Percentiles rank a stretch among this genome's conserved stretches.
phyloP scores from a whole-genome alignment of 2,329 filamentous ascomycete species.

The Phialophora chinensis region DNA sequence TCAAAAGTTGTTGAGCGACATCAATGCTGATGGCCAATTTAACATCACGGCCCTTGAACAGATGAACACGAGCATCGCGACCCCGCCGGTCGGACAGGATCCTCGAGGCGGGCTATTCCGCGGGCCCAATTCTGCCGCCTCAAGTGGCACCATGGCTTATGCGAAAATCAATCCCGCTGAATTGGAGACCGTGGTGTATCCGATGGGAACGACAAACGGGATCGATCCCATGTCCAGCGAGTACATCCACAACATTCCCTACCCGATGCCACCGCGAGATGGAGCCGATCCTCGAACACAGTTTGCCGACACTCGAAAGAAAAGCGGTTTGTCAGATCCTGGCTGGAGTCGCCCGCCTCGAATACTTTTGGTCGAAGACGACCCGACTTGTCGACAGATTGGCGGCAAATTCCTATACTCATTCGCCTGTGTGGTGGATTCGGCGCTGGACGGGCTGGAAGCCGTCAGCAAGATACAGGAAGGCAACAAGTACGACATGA shows the following conservation, averaged over 20 bases:
- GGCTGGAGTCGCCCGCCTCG: slow-evolving; percentile 73
- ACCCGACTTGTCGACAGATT: slow-evolving; percentile 69
- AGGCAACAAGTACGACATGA: slow-evolving; percentile 69
- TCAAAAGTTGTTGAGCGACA: slow-evolving; percentile 68
- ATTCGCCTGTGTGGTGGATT: slow-evolving; percentile 68
- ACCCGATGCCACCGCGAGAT: slow-evolving; percentile 65
- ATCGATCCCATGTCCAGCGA: slow-evolving; percentile 95
- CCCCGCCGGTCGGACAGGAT: slow-evolving; percentile 24
- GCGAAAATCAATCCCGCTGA: slow-evolving; percentile 59
- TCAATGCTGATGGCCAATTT: slow-evolving; percentile 68
- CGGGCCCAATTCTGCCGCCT: slow-evolving; percentile 52
- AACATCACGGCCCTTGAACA: slow-evolving; percentile 69
- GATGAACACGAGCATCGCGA: slow-evolving; percentile 53
- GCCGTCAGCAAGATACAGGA: slow-evolving; percentile 83
- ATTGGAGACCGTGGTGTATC: slow-evolving; percentile 79
- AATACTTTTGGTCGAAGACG: slow-evolving; percentile 88
- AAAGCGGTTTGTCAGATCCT: slow-evolving; percentile 65
- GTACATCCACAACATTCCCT: slow-evolving; percentile 93
- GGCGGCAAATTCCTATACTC: slow-evolving; percentile 71
- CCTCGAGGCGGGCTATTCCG: slow-evolving; percentile 59
- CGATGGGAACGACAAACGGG: slow-evolving; percentile 85
- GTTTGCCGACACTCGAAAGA: slow-evolving; percentile 62
- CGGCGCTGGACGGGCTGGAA: slow-evolving; percentile 81
- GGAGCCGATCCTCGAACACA: slow-evolving; percentile 52
- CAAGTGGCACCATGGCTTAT: slow-evolving; percentile 59